Percentiles rank a stretch among this genome's conserved stretches.
Conservation (phyloP, 1,139 yeast species). For the Nakaseomyces glabratus region DNA sequence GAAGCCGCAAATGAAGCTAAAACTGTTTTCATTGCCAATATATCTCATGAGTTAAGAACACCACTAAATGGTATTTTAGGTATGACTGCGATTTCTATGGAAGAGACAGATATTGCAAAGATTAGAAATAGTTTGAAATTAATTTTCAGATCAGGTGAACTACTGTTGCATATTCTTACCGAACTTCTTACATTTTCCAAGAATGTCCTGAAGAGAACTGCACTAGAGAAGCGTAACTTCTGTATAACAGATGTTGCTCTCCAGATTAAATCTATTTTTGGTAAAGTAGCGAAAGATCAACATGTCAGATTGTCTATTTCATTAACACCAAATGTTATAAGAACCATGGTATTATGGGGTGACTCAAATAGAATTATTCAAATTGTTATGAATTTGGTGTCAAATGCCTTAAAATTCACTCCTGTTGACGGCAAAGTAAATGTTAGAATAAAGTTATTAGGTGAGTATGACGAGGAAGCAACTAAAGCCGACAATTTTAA, state of each 20-base stretch:
- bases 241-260: constrained; percentile 64
- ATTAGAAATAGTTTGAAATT: constrained; percentile 63
- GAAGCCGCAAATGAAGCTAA: constrained; percentile 90
- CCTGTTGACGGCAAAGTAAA: constrained; percentile 77
- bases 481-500: constrained; percentile 32
- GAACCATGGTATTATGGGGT: constrained; percentile 63
- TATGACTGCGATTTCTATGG: constrained; percentile 90
- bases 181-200: constrained; percentile 84
- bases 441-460: constrained; percentile 56
- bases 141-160: constrained; percentile 81
- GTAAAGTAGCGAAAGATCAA: constrained; percentile 73
- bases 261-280: constrained; percentile 81
- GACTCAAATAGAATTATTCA: constrained; percentile 84
- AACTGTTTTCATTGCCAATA: constrained; percentile 91
- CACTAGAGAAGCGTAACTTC: constrained; percentile 72
- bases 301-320: constrained; percentile 53
- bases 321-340: constrained; percentile 49
- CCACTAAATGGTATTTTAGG: constrained; percentile 95
- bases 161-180: constrained; percentile 75
- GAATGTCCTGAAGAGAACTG: constrained; percentile 80
- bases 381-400: constrained; percentile 76
- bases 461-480: constrained; percentile 54
- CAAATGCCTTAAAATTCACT: constrained; percentile 82
- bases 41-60: constrained; percentile 89
- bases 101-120: constrained; percentile 58